Percentiles rank a stretch among this genome's conserved stretches.
These are phyloP conservation scores for Brassica cretica DNA, from an alignment of 345 rosid genomes.

Conservation along the genomic window DNA sequence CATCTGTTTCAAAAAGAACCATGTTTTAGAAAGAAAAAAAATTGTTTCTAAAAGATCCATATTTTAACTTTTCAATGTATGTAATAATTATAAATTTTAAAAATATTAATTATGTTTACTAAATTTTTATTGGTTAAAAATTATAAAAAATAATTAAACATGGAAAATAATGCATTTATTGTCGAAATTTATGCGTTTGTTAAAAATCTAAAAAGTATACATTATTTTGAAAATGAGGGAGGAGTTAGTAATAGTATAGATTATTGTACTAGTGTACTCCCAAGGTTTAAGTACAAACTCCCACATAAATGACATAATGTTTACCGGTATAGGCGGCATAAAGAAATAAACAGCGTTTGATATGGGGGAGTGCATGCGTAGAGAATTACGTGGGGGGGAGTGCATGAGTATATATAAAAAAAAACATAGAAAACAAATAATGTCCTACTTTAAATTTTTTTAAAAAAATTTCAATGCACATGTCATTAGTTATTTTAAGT, in stretches of 20 bases:
- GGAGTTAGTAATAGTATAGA: not conserved
- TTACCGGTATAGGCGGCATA: conserved; percentile 17
- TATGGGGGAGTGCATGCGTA: not conserved
- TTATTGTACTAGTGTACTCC: not conserved
- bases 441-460: not conserved
- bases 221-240: too few relatives aligned
- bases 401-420: not conserved
- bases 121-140: too few relatives aligned
- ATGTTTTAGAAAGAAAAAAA: too few relatives aligned
- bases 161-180: too few relatives aligned
- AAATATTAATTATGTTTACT: too few relatives aligned
- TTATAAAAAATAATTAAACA: too few relatives aligned
- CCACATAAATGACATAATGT: conserved; percentile 7
- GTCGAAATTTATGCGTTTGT: too few relatives aligned
- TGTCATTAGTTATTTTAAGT: conserved; percentile 20
- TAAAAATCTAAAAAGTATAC: too few relatives aligned
- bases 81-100: too few relatives aligned
- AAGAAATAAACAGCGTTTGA: not conserved
- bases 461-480: conserved; percentile 19
- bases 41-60: too few relatives aligned
- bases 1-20: too few relatives aligned
- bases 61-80: too few relatives aligned
- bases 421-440: not conserved
- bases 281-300: not conserved
- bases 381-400: not conserved